A percentile compares a stretch with the other conserved stretches of the same genome.
phyloP scores from a whole-genome alignment of 129 eudicot species.

The Helichrysum umbraculigerum region DNA sequence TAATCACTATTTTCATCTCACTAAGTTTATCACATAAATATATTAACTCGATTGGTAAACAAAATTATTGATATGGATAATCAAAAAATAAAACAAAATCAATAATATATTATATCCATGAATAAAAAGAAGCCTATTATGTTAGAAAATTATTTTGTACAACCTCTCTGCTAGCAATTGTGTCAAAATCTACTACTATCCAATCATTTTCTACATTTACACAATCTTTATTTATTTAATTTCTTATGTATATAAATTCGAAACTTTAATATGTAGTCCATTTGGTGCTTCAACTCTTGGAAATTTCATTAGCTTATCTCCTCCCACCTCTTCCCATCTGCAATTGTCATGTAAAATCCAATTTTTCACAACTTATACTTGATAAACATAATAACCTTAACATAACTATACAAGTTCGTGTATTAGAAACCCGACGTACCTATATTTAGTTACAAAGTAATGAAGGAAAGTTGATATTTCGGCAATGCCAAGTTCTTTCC shows the following conservation, averaged over 20 bases:
- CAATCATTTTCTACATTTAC: slow-evolving; percentile 47
- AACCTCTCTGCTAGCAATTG: slow-evolving; percentile 32
- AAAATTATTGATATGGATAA: too few species aligned
- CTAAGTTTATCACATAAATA: too few species aligned
- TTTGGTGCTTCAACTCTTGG: slow-evolving; percentile 99
- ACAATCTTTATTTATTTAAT: background rate
- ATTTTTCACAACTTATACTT: background rate
- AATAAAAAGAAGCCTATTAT: slow-evolving; percentile 16
- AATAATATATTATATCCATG: background rate
- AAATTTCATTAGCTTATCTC: slow-evolving; percentile 80
- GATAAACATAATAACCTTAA: background rate
- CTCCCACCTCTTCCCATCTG: slow-evolving; percentile 96
- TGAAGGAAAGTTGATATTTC: slow-evolving; percentile 90
- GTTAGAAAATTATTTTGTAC: slow-evolving; percentile 46
- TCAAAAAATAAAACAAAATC: too few species aligned
- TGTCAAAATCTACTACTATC: slow-evolving; percentile 40
- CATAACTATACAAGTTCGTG: background rate
- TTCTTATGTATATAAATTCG: slow-evolving; percentile 22
- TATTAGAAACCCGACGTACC: slow-evolving; percentile 33
- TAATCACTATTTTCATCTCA: too few species aligned
- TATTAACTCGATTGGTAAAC: too few species aligned
- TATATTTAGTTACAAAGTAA: slow-evolving; percentile 82
- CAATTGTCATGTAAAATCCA: slow-evolving; percentile 1
- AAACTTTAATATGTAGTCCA: slow-evolving; percentile 79
- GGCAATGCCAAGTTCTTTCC: slow-evolving; percentile 87